A percentile compares a stretch with the other conserved stretches of the same genome.
Evolutionary conservation across 1,284 basidiomycete species (phyloP).

Genomic region (Trichosporon inkin): DNA sequence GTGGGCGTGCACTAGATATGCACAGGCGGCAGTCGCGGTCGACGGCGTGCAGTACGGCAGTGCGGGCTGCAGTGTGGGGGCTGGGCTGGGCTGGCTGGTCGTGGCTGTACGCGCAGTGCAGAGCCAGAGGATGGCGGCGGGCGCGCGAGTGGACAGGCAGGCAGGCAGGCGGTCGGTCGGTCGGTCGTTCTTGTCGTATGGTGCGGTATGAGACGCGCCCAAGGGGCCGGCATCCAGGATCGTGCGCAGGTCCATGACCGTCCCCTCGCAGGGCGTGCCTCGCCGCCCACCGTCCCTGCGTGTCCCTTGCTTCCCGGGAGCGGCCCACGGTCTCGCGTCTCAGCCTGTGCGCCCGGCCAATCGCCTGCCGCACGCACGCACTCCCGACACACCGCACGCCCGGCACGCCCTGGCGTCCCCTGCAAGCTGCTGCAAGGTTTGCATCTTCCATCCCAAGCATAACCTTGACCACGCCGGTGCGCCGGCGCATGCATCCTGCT

Average conservation of each 20-base stretch:
- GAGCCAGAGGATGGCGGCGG: too few species aligned
- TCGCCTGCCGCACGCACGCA: not conserved
- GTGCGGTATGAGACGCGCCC: slow-evolving; percentile 1
- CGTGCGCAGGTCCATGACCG: too few species aligned
- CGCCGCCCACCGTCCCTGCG: too few species aligned
- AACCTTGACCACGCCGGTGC: not conserved
- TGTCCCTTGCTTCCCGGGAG: not conserved
- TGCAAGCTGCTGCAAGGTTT: slow-evolving; percentile 2
- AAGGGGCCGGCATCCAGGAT: not conserved
- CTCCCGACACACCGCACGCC: not conserved
- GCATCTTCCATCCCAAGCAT: slow-evolving; percentile 4
- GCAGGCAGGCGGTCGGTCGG: not conserved
- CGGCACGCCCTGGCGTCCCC: not conserved
- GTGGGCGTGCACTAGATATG: too few species aligned
- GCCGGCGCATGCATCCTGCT: not conserved
- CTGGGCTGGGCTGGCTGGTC: too few species aligned
- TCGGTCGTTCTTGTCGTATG: not conserved
- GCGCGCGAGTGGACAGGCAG: too few species aligned
- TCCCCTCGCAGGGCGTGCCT: too few species aligned
- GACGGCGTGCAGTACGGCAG: too few species aligned
- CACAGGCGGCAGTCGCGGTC: too few species aligned
- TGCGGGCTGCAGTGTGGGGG: too few species aligned
- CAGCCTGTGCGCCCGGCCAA: not conserved
- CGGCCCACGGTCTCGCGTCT: slow-evolving; percentile 6
- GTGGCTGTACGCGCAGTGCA: too few species aligned